Percentiles rank a stretch among this genome's conserved stretches.
phyloP scores from a whole-genome alignment of 331 rosid genomes.

The Pyracantha coccinea region DNA sequence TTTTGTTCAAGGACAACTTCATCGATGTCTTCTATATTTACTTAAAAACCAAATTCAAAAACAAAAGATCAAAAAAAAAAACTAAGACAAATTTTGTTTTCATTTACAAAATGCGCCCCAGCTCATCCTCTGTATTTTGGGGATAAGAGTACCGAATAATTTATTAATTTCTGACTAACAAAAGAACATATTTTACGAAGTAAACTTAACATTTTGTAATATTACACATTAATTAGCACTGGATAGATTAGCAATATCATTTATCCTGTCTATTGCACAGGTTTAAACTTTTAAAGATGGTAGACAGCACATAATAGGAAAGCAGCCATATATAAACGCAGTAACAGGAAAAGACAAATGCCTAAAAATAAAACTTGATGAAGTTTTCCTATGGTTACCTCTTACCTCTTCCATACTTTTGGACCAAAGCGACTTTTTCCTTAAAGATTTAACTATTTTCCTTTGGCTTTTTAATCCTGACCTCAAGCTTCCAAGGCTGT shows the following conservation, averaged over 20 bases:
- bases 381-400: constrained; percentile 38
- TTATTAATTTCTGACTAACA: neutral
- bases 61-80: neutral
- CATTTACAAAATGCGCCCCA: neutral
- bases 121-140: neutral
- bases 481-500: constrained; percentile 37
- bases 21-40: neutral
- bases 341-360: neutral
- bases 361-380: neutral
- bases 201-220: neutral
- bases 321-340: neutral
- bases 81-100: too few relatives aligned
- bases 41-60: neutral
- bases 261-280: neutral
- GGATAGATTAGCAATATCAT: neutral
- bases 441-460: constrained; percentile 60
- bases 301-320: neutral
- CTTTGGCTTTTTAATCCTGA: constrained; percentile 56
- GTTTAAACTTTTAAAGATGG: neutral
- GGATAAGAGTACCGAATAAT: neutral
- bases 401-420: constrained; percentile 82
- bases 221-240: neutral
- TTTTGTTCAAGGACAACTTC: neutral
- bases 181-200: neutral
- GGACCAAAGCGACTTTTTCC: constrained; percentile 87